Conservation (phyloP, 2,329 filamentous ascomycete species). For the Scedosporium apiospermum region DNA sequence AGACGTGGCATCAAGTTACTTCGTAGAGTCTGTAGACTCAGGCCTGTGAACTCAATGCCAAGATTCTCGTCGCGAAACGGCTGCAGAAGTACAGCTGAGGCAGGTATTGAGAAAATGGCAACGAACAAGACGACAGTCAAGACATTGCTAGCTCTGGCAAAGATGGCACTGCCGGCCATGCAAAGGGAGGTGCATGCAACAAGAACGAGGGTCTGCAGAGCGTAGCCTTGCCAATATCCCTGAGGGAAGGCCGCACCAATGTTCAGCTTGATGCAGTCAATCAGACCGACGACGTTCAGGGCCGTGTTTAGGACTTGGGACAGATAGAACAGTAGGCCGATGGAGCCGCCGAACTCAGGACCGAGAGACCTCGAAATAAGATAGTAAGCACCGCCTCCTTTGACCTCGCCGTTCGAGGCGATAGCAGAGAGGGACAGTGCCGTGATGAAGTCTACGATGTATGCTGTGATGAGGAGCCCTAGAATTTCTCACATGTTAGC, state of each 20-base stretch:
- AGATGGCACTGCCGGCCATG: conserved; percentile 69
- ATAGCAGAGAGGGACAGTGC: conserved; percentile 82
- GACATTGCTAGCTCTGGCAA: conserved; percentile 71
- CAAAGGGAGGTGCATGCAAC: conserved; percentile 65
- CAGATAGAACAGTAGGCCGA: conserved; percentile 82
- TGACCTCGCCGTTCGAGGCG: conserved; percentile 81
- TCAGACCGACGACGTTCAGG: conserved; percentile 76
- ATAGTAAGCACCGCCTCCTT: conserved; percentile 81
- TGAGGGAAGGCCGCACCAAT: conserved; percentile 58
- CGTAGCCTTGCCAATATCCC: conserved; percentile 68
- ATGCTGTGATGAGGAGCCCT: conserved; percentile 68
- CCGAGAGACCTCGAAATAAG: conserved; percentile 78
- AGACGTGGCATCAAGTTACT: conserved; percentile 68
- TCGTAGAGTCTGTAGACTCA: conserved; percentile 59
- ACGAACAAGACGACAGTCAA: conserved; percentile 62
- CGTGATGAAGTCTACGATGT: conserved; percentile 73
- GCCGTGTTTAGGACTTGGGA: conserved; percentile 82
- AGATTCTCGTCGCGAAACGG: conserved; percentile 57
- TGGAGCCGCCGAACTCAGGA: conserved; percentile 81
- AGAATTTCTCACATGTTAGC: not conserved
- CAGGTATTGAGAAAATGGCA: conserved; percentile 70
- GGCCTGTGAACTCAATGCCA: conserved; percentile 68
- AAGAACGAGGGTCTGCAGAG: conserved; percentile 64
- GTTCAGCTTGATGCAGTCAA: conserved; percentile 73
- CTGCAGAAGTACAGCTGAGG: conserved; percentile 59